Conservation (phyloP, 306 rosid species). For the Begonia loranthoides region DNA sequence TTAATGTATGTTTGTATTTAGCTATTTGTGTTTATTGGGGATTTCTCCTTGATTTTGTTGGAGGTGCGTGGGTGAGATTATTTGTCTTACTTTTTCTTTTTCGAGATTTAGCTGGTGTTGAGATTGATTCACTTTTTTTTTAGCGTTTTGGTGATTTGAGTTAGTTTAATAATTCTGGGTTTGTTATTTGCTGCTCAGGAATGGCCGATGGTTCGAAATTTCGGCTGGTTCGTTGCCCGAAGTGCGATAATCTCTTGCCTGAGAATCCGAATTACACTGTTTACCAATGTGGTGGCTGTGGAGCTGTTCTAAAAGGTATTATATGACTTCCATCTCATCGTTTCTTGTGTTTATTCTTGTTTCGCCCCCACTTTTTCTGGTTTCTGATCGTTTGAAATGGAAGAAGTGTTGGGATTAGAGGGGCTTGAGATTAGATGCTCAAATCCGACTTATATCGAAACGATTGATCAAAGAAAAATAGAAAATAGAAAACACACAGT, state of each 20-base stretch:
- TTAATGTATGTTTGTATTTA: too few species aligned
- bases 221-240: slow-evolving; percentile 24
- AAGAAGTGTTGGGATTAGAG: too few species aligned
- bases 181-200: slow-evolving; percentile 1
- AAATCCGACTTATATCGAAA: too few species aligned
- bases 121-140: slow-evolving; percentile 8
- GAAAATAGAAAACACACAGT: too few species aligned
- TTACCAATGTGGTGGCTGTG: slow-evolving; percentile 29
- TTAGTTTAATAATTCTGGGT: slow-evolving; percentile 10
- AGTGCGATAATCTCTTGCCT: slow-evolving; percentile 17
- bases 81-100: too few species aligned
- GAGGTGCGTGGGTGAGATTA: too few species aligned
- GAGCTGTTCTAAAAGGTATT: slow-evolving; percentile 23
- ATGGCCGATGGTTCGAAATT: slow-evolving; percentile 17
- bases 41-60: too few species aligned
- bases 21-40: too few species aligned
- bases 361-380: not conserved
- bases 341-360: slow-evolving; percentile 5
- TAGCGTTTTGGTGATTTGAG: slow-evolving; percentile 8
- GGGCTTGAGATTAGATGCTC: too few species aligned
- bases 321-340: not conserved
- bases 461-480: too few species aligned
- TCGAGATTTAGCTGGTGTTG: not conserved
- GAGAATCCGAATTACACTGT: slow-evolving; percentile 14
- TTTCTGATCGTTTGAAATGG: not conserved